Evolutionary conservation across 768 basidiomycete genomes (phyloP).

Genomic region (Termitomyces sp.): DNA sequence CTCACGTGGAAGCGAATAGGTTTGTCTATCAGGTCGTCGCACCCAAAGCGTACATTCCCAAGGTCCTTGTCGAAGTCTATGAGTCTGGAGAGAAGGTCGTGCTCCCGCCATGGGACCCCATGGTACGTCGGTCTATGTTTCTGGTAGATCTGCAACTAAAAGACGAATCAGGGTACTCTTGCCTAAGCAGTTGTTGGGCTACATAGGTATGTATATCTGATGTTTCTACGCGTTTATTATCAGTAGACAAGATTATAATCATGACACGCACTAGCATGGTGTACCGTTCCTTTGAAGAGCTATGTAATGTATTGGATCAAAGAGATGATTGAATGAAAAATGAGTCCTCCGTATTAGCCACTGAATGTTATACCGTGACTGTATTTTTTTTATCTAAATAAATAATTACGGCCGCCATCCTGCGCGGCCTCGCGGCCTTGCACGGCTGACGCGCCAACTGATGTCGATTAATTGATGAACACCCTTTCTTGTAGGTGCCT

Average conservation of each 20-base stretch:
- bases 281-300: too few relatives aligned
- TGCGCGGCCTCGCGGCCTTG: background rate
- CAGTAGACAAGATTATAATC: background rate
- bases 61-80: conserved; percentile 77
- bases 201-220: background rate
- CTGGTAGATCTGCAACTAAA: background rate
- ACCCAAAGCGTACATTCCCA: conserved; percentile 74
- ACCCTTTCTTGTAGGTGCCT: background rate
- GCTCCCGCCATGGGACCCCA: conserved; percentile 90
- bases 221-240: background rate
- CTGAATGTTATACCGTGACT: too few relatives aligned
- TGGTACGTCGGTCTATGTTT: conserved; percentile 44
- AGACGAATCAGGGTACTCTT: background rate
- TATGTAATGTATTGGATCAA: too few relatives aligned
- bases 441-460: background rate
- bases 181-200: background rate
- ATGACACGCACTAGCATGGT: background rate
- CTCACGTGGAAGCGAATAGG: conserved; percentile 29
- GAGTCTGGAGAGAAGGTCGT: conserved; percentile 64
- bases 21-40: conserved; percentile 94
- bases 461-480: background rate
- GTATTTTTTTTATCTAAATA: too few relatives aligned
- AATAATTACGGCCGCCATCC: too few relatives aligned
- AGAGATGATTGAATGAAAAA: too few relatives aligned
- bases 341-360: too few relatives aligned